Evolutionary conservation across 306 rosid species (phyloP).

Genomic region (Fragaria nilgerrensis): DNA sequence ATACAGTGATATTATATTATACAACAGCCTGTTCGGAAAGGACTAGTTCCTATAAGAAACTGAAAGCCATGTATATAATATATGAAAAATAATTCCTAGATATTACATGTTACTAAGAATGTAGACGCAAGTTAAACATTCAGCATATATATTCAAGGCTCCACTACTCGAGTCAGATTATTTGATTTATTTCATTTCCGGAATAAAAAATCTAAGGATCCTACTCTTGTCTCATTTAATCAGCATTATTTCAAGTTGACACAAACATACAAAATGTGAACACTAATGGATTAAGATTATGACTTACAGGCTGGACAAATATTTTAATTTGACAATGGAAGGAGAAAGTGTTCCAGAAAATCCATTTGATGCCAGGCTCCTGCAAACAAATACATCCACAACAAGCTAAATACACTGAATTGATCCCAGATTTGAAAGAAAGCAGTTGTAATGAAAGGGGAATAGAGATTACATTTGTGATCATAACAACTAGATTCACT

Average conservation of each 20-base stretch:
- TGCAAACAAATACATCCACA: conserved; percentile 39
- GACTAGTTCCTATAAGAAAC: background rate
- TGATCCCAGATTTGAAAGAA: background rate
- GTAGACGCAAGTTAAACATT: background rate
- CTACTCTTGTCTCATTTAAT: background rate
- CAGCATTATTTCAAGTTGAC: background rate
- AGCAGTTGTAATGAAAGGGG: conserved; percentile 1
- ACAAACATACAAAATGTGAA: background rate
- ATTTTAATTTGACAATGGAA: conserved; percentile 66
- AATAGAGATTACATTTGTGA: background rate
- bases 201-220: background rate
- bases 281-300: background rate
- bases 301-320: conserved; percentile 77
- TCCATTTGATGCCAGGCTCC: conserved; percentile 75
- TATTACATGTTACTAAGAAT: background rate
- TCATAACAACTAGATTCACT: conserved; percentile 32
- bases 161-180: background rate
- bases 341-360: conserved; percentile 79
- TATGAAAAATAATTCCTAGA: background rate
- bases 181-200: background rate
- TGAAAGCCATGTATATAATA: background rate
- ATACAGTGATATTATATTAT: background rate
- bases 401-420: conserved; percentile 29
- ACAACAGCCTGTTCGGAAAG: background rate
- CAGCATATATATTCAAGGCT: background rate